phyloP scores from a whole-genome alignment of 306 rosid genomes.

The Hylodesmum podocarpum region DNA sequence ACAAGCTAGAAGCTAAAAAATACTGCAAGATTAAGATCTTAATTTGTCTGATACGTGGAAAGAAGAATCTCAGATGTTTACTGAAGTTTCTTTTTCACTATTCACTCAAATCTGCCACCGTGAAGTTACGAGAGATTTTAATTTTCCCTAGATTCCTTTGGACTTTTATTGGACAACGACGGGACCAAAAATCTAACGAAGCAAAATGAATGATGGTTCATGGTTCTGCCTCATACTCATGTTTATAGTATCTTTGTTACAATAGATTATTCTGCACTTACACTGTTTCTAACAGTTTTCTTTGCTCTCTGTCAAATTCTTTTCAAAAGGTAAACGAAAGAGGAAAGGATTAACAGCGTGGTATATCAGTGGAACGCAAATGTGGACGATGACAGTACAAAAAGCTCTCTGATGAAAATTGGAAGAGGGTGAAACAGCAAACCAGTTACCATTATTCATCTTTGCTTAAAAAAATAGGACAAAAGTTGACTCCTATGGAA shows the following conservation, averaged over 20 bases:
- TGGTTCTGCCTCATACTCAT: conserved; percentile 18
- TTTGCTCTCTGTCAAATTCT: background rate
- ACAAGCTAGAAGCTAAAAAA: conserved; percentile 1
- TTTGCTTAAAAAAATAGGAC: background rate
- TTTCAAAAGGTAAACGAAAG: background rate
- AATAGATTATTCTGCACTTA: background rate
- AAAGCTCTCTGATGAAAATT: background rate
- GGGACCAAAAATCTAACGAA: conserved; percentile 17
- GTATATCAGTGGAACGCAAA: background rate
- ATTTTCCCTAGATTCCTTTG: conserved; percentile 18
- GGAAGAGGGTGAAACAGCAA: conserved; percentile 9
- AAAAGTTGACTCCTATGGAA: background rate
- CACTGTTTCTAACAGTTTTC: conserved; percentile 18
- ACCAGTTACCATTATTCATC: background rate
- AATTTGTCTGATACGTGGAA: background rate
- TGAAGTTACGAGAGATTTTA: too few species aligned
- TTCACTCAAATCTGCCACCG: background rate
- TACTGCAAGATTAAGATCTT: background rate
- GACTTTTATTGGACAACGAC: conserved; percentile 29
- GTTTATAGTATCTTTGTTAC: conserved; percentile 9
- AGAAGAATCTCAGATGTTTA: background rate
- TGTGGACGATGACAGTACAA: conserved; percentile 9
- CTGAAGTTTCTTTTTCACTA: conserved; percentile 14
- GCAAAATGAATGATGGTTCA: conserved; percentile 25
- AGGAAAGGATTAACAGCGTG: background rate